phyloP scores from a whole-genome alignment of 2,329 filamentous ascomycete species.

The Fusarium nematophilum region DNA sequence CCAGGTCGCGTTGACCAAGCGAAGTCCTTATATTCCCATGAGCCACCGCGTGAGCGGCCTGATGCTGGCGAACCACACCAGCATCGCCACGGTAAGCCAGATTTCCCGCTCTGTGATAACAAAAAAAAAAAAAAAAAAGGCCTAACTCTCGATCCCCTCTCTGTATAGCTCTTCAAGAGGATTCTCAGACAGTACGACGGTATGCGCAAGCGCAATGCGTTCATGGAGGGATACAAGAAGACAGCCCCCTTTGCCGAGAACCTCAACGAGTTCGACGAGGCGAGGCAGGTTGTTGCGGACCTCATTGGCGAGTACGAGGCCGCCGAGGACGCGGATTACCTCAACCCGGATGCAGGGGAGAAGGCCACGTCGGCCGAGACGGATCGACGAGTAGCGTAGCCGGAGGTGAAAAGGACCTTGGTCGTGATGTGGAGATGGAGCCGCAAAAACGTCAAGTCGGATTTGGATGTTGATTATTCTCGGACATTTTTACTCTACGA shows the following conservation, averaged over 20 bases:
- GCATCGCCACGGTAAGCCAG: constrained; percentile 81
- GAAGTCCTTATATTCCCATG: constrained; percentile 94
- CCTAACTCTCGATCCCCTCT: constrained; percentile 5
- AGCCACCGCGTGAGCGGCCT: constrained; percentile 94
- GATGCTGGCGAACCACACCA: constrained; percentile 98
- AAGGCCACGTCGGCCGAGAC: constrained; percentile 64
- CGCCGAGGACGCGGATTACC: constrained; percentile 89
- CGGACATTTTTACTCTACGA: constrained; percentile 16
- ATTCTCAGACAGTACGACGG: constrained; percentile 93
- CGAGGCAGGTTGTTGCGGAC: constrained; percentile 89
- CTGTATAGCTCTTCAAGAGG: constrained; percentile 81
- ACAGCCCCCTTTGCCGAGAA: constrained; percentile 94
- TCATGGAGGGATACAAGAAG: constrained; percentile 96
- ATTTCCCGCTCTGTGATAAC: too few species aligned
- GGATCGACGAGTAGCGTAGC: constrained; percentile 60
- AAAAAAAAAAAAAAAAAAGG: too few species aligned
- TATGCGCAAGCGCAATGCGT: constrained; percentile 95
- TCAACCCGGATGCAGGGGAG: constrained; percentile 76
- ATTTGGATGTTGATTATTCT: constrained; percentile 23
- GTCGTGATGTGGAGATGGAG: constrained; percentile 14
- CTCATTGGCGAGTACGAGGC: constrained; percentile 96
- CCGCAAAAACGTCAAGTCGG: constrained; percentile 20
- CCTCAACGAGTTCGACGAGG: constrained; percentile 93
- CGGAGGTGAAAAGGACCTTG: background rate
- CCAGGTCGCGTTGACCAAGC: constrained; percentile 95